Percentiles rank a stretch among this genome's conserved stretches.
phyloP scores from a whole-genome alignment of 2,329 filamentous ascomycete genomes.

The Stagonosporopsis tanaceti region DNA sequence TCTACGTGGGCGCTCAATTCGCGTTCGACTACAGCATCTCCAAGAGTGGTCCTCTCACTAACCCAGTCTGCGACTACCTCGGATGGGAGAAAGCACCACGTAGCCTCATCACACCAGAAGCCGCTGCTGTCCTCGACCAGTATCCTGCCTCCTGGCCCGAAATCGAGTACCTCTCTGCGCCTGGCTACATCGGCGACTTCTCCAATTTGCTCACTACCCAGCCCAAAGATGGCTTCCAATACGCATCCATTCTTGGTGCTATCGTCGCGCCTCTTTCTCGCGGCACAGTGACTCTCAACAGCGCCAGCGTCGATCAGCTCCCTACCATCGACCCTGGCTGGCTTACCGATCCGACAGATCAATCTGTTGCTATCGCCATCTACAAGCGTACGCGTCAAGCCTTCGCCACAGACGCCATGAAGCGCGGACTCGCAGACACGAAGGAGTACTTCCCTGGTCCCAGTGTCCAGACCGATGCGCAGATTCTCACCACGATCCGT shows the following conservation, averaged over 20 bases:
- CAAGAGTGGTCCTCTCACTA: constrained; percentile 29
- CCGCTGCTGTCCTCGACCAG: constrained; percentile 10
- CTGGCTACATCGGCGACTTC: constrained; percentile 29
- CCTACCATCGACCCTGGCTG: constrained; percentile 25
- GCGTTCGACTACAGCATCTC: constrained; percentile 21
- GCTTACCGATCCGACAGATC: constrained; percentile 39
- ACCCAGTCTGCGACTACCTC: constrained; percentile 30
- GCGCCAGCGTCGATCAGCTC: constrained; percentile 29
- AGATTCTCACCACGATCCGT: constrained; percentile 3
- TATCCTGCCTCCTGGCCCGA: constrained; percentile 39
- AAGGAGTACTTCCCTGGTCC: constrained; percentile 36
- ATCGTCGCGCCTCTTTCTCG: constrained; percentile 47
- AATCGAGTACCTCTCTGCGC: constrained; percentile 31
- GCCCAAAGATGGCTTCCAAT: constrained; percentile 40
- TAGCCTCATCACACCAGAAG: constrained; percentile 20
- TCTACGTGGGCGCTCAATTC: constrained; percentile 24
- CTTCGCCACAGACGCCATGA: constrained; percentile 32
- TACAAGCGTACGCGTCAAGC: constrained; percentile 43
- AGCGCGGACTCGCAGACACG: constrained; percentile 1
- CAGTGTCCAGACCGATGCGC: constrained; percentile 11
- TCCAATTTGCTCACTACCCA: constrained; percentile 26
- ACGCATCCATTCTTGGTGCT: constrained; percentile 42
- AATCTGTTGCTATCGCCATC: constrained; percentile 41
- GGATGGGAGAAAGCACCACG: constrained; percentile 37
- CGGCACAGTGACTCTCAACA: constrained; percentile 47